phyloP scores from a whole-genome alignment of 2,329 filamentous ascomycete species.

The Kalmusia sp. region DNA sequence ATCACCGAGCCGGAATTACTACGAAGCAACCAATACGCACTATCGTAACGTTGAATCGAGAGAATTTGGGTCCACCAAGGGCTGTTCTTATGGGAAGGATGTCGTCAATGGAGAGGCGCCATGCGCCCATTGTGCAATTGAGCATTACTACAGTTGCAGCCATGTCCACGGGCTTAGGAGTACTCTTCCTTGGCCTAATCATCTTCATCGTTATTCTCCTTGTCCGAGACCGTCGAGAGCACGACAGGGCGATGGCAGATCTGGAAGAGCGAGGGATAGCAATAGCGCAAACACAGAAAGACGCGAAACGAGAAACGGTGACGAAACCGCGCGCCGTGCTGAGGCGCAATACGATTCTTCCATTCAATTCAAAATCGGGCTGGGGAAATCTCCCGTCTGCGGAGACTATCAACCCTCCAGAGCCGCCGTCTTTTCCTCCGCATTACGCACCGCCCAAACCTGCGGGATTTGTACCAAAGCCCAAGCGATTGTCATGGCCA shows the following conservation, averaged over 20 bases:
- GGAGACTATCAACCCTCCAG: constrained; percentile 39
- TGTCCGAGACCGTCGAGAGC: constrained; percentile 31
- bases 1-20: background rate
- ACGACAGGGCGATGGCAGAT: constrained; percentile 40
- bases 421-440: constrained; percentile 20
- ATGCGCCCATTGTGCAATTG: constrained; percentile 20
- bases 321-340: constrained; percentile 40
- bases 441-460: constrained; percentile 35
- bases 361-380: constrained; percentile 45
- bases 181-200: constrained; percentile 33
- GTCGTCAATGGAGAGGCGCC: constrained; percentile 16
- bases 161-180: constrained; percentile 32
- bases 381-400: constrained; percentile 52
- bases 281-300: constrained; percentile 30
- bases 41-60: background rate
- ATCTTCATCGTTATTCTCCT: constrained; percentile 34
- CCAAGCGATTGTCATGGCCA: constrained; percentile 38
- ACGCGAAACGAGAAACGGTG: constrained; percentile 21
- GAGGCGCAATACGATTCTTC: constrained; percentile 38
- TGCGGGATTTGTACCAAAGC: constrained; percentile 21
- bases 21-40: background rate
- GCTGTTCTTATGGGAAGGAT: constrained; percentile 6
- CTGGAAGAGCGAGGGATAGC: constrained; percentile 41
- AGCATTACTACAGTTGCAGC: constrained; percentile 31
- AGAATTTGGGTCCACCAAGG: background rate